Percentiles rank a stretch among this genome's conserved stretches.
These are phyloP conservation scores for Syzygium oleosum DNA, from an alignment of 345 rosid species.

Conservation along the genomic window DNA sequence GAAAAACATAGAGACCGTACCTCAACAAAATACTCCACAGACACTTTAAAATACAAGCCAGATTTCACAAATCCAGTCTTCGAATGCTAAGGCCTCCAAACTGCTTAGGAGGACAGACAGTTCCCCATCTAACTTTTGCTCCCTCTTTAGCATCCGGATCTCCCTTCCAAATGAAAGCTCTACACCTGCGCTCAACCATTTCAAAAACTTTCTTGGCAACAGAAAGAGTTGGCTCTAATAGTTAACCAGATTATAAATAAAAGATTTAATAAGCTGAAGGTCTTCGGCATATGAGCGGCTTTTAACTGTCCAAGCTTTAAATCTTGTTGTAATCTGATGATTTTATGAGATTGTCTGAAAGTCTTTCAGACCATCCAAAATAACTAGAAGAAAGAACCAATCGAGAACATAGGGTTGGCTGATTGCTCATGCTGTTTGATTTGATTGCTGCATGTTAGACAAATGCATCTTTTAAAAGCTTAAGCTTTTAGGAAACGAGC, in stretches of 20 bases:
- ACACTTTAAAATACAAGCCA: background rate
- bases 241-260: too few relatives aligned
- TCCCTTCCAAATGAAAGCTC: background rate
- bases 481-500: too few relatives aligned
- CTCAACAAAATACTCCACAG: background rate
- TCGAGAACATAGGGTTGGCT: too few relatives aligned
- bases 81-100: background rate
- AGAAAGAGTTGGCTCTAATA: background rate
- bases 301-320: background rate
- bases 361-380: background rate
- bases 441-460: too few relatives aligned
- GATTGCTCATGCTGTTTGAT: too few relatives aligned
- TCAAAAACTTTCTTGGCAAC: background rate
- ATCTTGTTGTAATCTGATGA: background rate
- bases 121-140: background rate
- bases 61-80: background rate
- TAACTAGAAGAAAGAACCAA: too few relatives aligned
- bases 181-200: background rate
- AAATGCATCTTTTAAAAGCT: too few relatives aligned
- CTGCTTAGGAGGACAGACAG: background rate
- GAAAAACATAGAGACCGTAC: background rate
- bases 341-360: too few relatives aligned
- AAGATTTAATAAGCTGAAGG: background rate
- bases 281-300: background rate
- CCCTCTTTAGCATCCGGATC: background rate